Conservation (phyloP, 2,329 filamentous ascomycete species). For the Penicillium crustosum region DNA sequence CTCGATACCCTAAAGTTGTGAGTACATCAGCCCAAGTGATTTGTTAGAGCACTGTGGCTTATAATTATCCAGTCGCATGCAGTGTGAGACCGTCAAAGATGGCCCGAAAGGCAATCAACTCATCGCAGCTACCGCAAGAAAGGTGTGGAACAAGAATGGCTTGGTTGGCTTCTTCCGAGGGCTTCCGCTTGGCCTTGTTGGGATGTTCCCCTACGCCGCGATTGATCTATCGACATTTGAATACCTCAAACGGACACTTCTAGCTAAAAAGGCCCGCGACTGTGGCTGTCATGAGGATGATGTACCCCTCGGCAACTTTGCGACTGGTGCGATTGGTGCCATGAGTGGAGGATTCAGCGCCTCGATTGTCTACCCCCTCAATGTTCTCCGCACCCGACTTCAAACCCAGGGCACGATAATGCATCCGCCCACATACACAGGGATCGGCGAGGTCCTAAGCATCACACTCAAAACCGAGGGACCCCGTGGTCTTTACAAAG, state of each 20-base stretch:
- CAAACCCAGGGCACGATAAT: conserved; percentile 94
- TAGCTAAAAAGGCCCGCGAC: conserved; percentile 66
- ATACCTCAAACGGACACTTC: conserved; percentile 75
- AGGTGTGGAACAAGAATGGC: conserved; percentile 79
- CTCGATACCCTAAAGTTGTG: conserved; percentile 69
- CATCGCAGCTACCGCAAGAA: conserved; percentile 76
- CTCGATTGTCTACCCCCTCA: conserved; percentile 91
- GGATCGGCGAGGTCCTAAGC: conserved; percentile 82
- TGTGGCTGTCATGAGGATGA: conserved; percentile 79
- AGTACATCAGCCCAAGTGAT: conserved; percentile 27
- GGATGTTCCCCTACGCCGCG: conserved; percentile 97
- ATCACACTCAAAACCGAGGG: conserved; percentile 85
- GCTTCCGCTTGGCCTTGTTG: conserved; percentile 86
- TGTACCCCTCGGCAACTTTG: conserved; percentile 73
- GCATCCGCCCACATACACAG: conserved; percentile 85
- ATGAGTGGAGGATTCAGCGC: conserved; percentile 89
- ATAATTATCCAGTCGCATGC: conserved; percentile 64
- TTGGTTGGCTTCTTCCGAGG: conserved; percentile 81
- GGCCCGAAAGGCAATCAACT: conserved; percentile 81
- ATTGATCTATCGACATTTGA: conserved; percentile 97
- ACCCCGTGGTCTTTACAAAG: conserved; percentile 84
- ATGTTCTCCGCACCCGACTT: conserved; percentile 84
- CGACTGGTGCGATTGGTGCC: conserved; percentile 84
- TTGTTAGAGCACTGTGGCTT: conserved; percentile 2
- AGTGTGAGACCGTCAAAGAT: conserved; percentile 88